Conservation (phyloP, 371 early-diverging fungal genomes). For the Phascolomyces articulosus region DNA sequence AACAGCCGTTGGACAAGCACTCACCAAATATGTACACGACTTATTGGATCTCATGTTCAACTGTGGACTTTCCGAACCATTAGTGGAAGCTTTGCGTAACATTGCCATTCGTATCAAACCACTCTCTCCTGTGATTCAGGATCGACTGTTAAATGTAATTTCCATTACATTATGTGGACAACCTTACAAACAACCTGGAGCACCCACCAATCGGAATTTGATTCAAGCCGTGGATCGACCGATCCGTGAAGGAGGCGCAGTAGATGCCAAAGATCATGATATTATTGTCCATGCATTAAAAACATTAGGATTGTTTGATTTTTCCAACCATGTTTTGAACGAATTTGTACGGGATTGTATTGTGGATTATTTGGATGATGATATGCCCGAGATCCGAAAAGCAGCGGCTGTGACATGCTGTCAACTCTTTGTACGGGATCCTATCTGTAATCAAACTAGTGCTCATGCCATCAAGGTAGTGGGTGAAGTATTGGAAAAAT, state of each 20-base stretch:
- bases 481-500: conserved; percentile 85
- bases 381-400: conserved; percentile 80
- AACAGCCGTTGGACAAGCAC: conserved; percentile 85
- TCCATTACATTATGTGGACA: conserved; percentile 86
- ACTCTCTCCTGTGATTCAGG: conserved; percentile 87
- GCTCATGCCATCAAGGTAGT: conserved; percentile 87
- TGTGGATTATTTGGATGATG: conserved; percentile 85
- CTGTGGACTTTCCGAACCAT: conserved; percentile 81
- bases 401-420: conserved; percentile 91
- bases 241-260: conserved; percentile 48
- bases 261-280: conserved; percentile 74
- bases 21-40: conserved; percentile 87
- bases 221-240: conserved; percentile 46
- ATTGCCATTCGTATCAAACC: conserved; percentile 84
- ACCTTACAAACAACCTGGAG: conserved; percentile 84
- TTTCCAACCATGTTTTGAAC: conserved; percentile 79
- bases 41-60: conserved; percentile 92
- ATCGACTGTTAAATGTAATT: conserved; percentile 86
- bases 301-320: conserved; percentile 89
- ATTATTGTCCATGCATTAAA: conserved; percentile 84
- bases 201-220: conserved; percentile 55
- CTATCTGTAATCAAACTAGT: conserved; percentile 79
- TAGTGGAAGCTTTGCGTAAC: conserved; percentile 82
- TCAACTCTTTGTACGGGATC: conserved; percentile 78
- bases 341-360: conserved; percentile 92